Conservation (phyloP, 129 eudicot species). For the Helianthus annuus region DNA sequence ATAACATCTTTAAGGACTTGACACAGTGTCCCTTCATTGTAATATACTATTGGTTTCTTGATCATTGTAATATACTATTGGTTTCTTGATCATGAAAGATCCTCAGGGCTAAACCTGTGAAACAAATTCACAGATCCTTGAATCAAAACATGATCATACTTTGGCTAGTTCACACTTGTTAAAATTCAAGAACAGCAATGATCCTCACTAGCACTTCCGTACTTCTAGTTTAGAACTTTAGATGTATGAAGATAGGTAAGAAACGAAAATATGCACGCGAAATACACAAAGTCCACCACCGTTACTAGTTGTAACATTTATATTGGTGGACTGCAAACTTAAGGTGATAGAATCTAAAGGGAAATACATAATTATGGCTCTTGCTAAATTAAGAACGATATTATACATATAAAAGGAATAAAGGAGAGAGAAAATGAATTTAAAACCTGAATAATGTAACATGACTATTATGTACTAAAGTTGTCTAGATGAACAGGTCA, state of each 20-base stretch:
- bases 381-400: no score
- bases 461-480: neutral
- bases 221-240: neutral
- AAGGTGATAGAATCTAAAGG: neutral
- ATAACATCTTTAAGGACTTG: conserved; percentile 43
- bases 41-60: conserved; percentile 15
- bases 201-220: neutral
- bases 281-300: conserved; percentile 7
- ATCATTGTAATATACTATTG: conserved; percentile 15
- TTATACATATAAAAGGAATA: no score
- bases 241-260: neutral
- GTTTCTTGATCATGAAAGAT: conserved; percentile 25
- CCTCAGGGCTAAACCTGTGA: conserved; percentile 12
- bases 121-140: conserved; percentile 15
- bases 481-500: neutral
- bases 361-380: no score
- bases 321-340: neutral
- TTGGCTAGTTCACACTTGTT: conserved; percentile 13
- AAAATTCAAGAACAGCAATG: neutral
- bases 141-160: conserved; percentile 16
- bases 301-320: neutral
- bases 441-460: no score
- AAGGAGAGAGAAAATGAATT: no score
- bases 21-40: conserved; percentile 31
- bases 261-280: conserved; percentile 1